Evolutionary conservation across 495 filamentous ascomycete genomes (phyloP), one percentile per base, ranked within the genome.

Genomic region (Penicillium coprophilum): DNA sequence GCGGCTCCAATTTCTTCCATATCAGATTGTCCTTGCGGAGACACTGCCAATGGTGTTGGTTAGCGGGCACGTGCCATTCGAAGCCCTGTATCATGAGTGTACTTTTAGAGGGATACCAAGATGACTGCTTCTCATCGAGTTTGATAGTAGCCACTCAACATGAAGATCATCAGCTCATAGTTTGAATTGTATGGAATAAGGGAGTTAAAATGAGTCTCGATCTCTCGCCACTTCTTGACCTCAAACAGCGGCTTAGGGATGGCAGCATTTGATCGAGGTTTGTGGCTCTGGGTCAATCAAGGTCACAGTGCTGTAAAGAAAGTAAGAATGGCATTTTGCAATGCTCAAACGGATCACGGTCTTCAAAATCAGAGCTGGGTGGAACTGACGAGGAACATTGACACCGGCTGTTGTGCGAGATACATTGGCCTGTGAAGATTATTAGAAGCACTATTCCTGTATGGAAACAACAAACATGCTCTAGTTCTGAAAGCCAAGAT

Each of bases 1-100:
- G 20, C 6, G 38, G 19, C 17, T 76, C 2, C 88, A 56, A 82
- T 79, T 7, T 75, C 73, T 55, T 83, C n/a, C n/a, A n/a, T n/a
- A n/a, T 80, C 9, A 90, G 71, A 24, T 73, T 71, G 0, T 81
- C 78, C 27, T 70, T 71, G 46, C 64, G 71, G 1, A 91, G 81
- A 19, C 86, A 82, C 28, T 73, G 62, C 82, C 84, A 91, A 65
- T 91, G 87, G 15, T 72, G 71, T 27, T 82, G 73, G 54, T 89
- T 84, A 15, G 80, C 80, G 0, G 85, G 85, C 2, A 85, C 80
- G 63, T 91, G 83, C 87, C 88, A 90, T 75, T 91, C 88, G 64
- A 88, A 91, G 17, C 77, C 84, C 71, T 91, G 85, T 64, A 91
- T 75, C 74, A 91, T 83, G 56, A 85, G 83, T 45, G 59, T 63